Conservation (phyloP, 2,329 filamentous ascomycete species). For the Aspergillus quadrilineatus region DNA sequence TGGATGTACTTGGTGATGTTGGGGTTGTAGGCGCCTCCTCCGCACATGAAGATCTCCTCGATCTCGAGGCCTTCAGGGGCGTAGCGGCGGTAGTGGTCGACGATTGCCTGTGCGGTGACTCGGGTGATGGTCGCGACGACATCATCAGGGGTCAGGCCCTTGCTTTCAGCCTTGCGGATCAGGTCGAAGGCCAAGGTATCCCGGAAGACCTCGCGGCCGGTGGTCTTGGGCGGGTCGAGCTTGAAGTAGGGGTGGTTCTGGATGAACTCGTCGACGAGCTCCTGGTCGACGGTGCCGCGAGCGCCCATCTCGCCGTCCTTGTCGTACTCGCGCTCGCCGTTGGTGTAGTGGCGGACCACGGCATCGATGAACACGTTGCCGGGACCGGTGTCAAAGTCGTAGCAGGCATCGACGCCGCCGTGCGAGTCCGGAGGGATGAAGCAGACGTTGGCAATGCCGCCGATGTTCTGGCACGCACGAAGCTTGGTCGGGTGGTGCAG, state of each 20-base stretch:
- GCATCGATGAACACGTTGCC: conserved; percentile 59
- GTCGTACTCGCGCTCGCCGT: conserved; percentile 53
- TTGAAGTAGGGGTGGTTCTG: conserved; percentile 50
- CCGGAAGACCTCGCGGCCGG: conserved; percentile 57
- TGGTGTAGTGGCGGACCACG: conserved; percentile 55
- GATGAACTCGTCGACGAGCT: conserved; percentile 54
- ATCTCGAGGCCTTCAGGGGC: conserved; percentile 48
- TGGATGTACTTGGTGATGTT: conserved; percentile 58
- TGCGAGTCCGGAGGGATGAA: conserved; percentile 54
- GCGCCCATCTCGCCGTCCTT: conserved; percentile 53
- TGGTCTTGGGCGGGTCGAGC: conserved; percentile 56
- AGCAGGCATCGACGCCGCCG: conserved; percentile 41
- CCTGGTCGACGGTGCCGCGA: conserved; percentile 47
- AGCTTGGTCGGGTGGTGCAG: conserved; percentile 58
- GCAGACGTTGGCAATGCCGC: conserved; percentile 61
- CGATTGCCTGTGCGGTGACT: conserved; percentile 59
- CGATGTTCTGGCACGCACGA: conserved; percentile 62
- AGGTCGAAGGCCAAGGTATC: conserved; percentile 2
- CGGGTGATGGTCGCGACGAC: conserved; percentile 41
- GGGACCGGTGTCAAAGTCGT: conserved; percentile 58
- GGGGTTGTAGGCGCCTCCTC: conserved; percentile 3
- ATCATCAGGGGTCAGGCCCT: not conserved
- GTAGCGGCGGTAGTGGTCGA: conserved; percentile 52
- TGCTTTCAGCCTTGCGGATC: conserved; percentile 2
- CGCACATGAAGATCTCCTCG: conserved; percentile 59